A percentile compares a stretch with the other conserved stretches of the same genome.
These are phyloP conservation scores for Dothistroma septosporum DNA, from an alignment of 2,329 filamentous ascomycete species.

Conservation along the genomic window DNA sequence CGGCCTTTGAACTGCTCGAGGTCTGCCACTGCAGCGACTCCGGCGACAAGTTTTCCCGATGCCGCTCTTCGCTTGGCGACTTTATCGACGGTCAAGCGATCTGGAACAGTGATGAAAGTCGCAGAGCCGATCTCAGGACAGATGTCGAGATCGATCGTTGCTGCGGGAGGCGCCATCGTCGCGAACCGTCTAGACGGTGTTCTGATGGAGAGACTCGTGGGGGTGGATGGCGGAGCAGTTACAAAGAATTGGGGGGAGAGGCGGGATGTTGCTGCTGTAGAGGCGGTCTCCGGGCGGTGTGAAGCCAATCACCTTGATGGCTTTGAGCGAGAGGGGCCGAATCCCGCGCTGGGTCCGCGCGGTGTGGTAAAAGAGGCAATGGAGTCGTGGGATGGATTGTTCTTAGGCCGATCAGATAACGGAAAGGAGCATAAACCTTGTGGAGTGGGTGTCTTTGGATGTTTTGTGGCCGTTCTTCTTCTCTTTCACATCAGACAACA, in stretches of 20 bases:
- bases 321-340: background rate
- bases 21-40: constrained; percentile 70
- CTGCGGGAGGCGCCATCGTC: constrained; percentile 35
- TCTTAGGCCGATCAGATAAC: background rate
- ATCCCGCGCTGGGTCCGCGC: background rate
- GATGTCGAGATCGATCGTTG: constrained; percentile 36
- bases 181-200: constrained; percentile 5
- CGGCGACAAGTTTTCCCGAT: constrained; percentile 67
- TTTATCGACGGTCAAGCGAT: constrained; percentile 60
- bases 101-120: constrained; percentile 44
- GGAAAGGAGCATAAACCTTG: constrained; percentile 6
- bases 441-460: background rate
- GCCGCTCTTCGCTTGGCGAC: constrained; percentile 66
- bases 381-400: constrained; percentile 12
- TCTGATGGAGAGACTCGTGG: constrained; percentile 1
- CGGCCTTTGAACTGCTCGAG: constrained; percentile 77
- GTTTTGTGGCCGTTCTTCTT: background rate
- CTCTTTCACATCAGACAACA: background rate
- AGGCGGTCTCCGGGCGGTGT: constrained; percentile 5
- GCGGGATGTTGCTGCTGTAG: constrained; percentile 2
- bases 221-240: background rate
- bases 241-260: constrained; percentile 1
- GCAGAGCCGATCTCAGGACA: constrained; percentile 46
- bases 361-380: constrained; percentile 7
- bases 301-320: constrained; percentile 21